Evolutionary conservation across 2,329 filamentous ascomycete species (phyloP).

Genomic region (Pyrenophora tritici-repentis): DNA sequence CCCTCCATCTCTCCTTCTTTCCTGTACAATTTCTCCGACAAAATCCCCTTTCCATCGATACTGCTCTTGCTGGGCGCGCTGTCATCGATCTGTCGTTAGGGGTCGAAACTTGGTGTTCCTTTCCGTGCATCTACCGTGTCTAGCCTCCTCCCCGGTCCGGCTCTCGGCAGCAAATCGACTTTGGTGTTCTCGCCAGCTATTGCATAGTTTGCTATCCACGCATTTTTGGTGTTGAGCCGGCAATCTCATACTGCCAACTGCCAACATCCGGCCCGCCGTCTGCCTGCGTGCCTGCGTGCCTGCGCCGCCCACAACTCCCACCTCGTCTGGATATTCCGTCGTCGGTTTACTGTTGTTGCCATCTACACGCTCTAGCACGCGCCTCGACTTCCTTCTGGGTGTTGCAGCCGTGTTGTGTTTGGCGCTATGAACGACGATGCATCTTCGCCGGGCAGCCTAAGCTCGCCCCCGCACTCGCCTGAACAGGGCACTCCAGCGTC

Average conservation of each 20-base stretch:
- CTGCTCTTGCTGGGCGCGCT: constrained; percentile 21
- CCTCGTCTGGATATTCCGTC: neutral
- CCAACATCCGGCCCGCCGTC: too few relatives aligned
- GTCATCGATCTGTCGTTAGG: constrained; percentile 37
- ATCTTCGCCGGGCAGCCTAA: constrained; percentile 45
- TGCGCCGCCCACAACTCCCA: neutral
- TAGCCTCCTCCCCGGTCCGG: constrained; percentile 22
- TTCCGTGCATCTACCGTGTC: constrained; percentile 31
- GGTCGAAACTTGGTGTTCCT: constrained; percentile 35
- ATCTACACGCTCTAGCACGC: neutral
- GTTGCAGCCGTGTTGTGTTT: constrained; percentile 16
- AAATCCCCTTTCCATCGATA: constrained; percentile 33
- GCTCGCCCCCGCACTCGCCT: constrained; percentile 47
- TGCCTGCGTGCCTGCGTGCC: neutral
- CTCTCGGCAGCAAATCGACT: constrained; percentile 32
- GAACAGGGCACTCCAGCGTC: constrained; percentile 41
- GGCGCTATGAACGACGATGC: constrained; percentile 42
- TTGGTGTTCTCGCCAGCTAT: constrained; percentile 42
- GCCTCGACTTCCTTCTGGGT: neutral
- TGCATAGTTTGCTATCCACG: constrained; percentile 31
- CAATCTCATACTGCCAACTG: constrained; percentile 20
- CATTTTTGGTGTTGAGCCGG: constrained; percentile 44
- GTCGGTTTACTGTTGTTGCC: neutral
- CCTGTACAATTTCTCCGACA: constrained; percentile 21
- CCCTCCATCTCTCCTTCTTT: constrained; percentile 29